Base-by-base conservation (phyloP, 2,329 filamentous ascomycete species). In the Fragosphaeria purpurea region DNA sequence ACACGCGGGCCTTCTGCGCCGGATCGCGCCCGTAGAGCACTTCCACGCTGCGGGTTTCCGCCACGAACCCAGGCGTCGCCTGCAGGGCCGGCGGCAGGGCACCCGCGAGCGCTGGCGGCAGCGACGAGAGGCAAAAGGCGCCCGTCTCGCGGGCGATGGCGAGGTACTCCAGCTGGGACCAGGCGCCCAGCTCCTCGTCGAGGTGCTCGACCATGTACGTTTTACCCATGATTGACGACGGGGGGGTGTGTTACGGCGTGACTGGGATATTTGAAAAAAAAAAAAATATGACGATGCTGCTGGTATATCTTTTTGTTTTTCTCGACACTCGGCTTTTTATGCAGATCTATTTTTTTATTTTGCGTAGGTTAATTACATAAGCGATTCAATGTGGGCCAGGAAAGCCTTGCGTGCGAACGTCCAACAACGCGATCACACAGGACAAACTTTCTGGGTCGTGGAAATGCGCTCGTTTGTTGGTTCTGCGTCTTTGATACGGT, bases 181-280 rank as follows among this genome's bases (percentile, higher is more conserved):
- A 98, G 41, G 82, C 79, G 37, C 94, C 93, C 34, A 98, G 77
- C 68, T 98, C 93, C 41, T 87, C 84, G 70, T 98, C 93, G 57
- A 98, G 82, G 69, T 98, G 91, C 73, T 97, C 91, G 60, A 97
- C 90, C 61, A 97, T 86, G 70, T 93, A 96, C 42, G 82, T 90
- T 68, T 89, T 86, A 57, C 66, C 65, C 13, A 55, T 56, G 35
- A 22, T 44, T 48, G 22, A 37, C 35, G 11, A 37, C 22, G 22
- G 22, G 22, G 22, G 22, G 22, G 22, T 22, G 3, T 22, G 22
- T 22, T 22, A 22, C 22, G 22, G 22, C 22, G 30, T 22, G 43
- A 32, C 5, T 13, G 8, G 41, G 22, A 6, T n/a, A n/a, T 31
- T 44, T 44, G n/a, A n/a, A n/a, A n/a, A n/a, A 22, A 22, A 2